A percentile compares a stretch with the other conserved stretches of the same genome.
phyloP scores from a whole-genome alignment of 805 yeast species.

The Ogataea methanolica region DNA sequence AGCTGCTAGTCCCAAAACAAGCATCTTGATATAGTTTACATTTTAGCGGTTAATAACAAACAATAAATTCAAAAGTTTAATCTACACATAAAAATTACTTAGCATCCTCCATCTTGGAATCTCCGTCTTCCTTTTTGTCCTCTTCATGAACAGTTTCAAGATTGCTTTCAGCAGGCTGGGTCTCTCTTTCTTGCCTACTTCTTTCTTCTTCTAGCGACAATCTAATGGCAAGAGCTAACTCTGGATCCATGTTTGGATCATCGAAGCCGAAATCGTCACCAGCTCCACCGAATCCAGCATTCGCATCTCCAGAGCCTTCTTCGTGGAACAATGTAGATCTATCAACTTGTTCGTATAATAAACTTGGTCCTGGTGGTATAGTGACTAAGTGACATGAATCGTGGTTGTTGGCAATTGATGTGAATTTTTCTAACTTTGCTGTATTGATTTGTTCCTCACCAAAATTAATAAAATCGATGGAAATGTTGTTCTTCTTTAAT shows the following conservation, averaged over 20 bases:
- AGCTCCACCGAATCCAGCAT: constrained; percentile 39
- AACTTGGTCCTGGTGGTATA: constrained; percentile 81
- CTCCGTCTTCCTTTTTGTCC: constrained; percentile 12
- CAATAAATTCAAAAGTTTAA: too few relatives aligned
- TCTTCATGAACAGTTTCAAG: constrained; percentile 21
- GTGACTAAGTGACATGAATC: constrained; percentile 80
- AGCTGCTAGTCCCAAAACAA: too few relatives aligned
- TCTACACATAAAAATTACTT: constrained; percentile 3
- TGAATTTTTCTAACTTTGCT: constrained; percentile 72
- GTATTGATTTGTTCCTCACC: constrained; percentile 85
- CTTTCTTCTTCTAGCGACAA: constrained; percentile 93
- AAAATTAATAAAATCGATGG: constrained; percentile 84
- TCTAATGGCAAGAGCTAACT: constrained; percentile 91
- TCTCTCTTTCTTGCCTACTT: constrained; percentile 80
- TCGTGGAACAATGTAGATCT: constrained; percentile 69
- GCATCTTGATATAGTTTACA: too few relatives aligned
- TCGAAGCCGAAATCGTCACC: constrained; percentile 54
- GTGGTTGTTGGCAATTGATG: constrained; percentile 66
- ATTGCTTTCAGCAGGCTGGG: constrained; percentile 27
- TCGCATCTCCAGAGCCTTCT: constrained; percentile 49
- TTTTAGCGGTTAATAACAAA: too few relatives aligned
- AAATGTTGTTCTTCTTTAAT: constrained; percentile 88
- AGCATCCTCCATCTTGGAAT: constrained; percentile 18
- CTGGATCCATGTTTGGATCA: constrained; percentile 94
- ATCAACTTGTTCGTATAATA: constrained; percentile 76